Evolutionary conservation across 306 rosid species (phyloP), one percentile per base, ranked within the genome.

Genomic region (Cicer cuneatum): DNA sequence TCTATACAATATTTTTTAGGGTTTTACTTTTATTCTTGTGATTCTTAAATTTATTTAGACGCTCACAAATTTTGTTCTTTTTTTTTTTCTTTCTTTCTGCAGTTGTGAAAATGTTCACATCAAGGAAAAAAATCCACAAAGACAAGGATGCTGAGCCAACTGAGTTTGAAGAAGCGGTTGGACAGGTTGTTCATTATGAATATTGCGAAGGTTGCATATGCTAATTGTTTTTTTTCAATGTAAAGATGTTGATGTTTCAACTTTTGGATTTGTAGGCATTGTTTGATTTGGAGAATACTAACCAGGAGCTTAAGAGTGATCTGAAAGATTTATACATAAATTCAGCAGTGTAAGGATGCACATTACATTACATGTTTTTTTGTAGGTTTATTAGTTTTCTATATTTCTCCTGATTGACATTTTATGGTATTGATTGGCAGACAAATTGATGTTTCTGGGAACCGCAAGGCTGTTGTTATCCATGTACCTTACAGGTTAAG

Each of bases 391-490:
- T 72, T 65, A 3, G 19, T 11, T 41, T 37, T 65, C 1, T 48
- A 38, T 33, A 62, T 16, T 9, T 5, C 7, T 69, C 19, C 12
- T 48, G 75, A 15, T 1, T 61, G 10, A 38, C 45, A 4, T 14
- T 66, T 29, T 51, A 1, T 15, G 52, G 52, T 46, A 45, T 42
- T 72, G 8, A 14, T 73, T 7, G 67, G 78, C 89, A 93, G 98
- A 13, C 93, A 86, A 67, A 45, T 90, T 53, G 92, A 89, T 83
- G 97, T 93, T 24, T 68, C 92, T 74, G 98, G 97, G 47, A 87
- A 75, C 74, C 86, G 93, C 62, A 93, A 90, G 88, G 97, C 98
- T 19, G 93, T 90, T 35, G 97, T 93, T 63, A 74, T 93, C 66
- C 96, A 90, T 73, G 78, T 90, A 9, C 98, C 98, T 0, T 93